Percentiles rank a stretch among this genome's conserved stretches.
These are phyloP conservation scores for Leishmania gerbilli DNA, from an alignment of 208 protist genomes.

Conservation along the genomic window DNA sequence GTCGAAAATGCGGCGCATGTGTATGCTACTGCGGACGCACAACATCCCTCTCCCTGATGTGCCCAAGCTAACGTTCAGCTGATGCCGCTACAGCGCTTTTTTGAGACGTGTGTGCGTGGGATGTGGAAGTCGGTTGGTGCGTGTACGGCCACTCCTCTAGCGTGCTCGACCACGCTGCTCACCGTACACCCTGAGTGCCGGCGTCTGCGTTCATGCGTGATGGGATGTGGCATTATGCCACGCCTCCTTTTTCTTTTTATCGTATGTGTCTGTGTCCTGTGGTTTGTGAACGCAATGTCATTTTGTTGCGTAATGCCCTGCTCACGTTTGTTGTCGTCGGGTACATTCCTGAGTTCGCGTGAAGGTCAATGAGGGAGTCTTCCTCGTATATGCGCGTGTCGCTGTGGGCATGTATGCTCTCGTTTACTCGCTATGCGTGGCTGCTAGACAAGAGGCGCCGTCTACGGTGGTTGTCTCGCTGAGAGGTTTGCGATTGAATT, in stretches of 20 bases:
- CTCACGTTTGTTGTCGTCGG: background rate
- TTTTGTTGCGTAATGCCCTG: background rate
- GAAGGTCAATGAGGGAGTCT: background rate
- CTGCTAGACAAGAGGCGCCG: background rate
- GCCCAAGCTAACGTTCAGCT: conserved; percentile 21
- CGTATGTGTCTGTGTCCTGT: background rate
- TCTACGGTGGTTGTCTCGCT: background rate
- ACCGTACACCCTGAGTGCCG: background rate
- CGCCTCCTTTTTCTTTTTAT: background rate
- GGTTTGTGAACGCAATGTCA: background rate
- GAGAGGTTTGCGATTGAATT: background rate
- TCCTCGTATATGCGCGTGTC: background rate
- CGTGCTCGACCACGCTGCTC: background rate
- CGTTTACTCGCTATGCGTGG: background rate
- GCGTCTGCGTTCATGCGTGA: background rate
- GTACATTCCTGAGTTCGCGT: background rate
- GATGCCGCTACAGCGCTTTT: background rate
- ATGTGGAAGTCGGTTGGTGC: background rate
- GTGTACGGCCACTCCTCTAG: background rate
- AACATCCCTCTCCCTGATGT: conserved; percentile 56
- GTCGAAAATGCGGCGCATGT: conserved; percentile 71
- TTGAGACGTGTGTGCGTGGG: conserved; percentile 2
- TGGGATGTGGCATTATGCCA: background rate
- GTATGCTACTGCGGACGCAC: conserved; percentile 59
- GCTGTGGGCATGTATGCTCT: background rate